Conservation (phyloP, 306 rosid genomes). For the Quercus engelmannii region DNA sequence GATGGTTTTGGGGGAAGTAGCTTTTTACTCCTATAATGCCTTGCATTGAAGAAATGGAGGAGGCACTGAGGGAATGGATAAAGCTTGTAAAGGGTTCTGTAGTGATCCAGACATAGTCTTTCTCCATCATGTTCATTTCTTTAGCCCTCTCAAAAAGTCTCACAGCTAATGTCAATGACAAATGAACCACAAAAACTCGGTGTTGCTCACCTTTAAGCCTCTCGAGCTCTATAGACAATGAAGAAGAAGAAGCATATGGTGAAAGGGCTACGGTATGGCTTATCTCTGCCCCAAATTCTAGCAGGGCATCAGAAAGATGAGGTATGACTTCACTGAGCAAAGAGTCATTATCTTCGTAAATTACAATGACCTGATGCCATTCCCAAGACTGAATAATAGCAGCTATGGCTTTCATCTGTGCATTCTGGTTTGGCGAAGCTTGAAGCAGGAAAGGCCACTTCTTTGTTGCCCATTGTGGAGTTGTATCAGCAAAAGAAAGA, state of each 20-base stretch:
- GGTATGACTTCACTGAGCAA: constrained; percentile 28
- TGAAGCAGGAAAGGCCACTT: constrained; percentile 41
- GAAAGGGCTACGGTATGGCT: constrained; percentile 28
- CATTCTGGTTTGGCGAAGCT: constrained; percentile 21
- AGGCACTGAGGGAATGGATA: constrained; percentile 45
- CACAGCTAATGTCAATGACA: constrained; percentile 33
- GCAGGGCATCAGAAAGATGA: constrained; percentile 29
- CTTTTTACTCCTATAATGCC: constrained; percentile 50
- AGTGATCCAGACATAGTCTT: constrained; percentile 53
- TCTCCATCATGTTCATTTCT: constrained; percentile 46
- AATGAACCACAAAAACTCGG: constrained; percentile 40
- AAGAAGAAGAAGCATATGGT: constrained; percentile 33
- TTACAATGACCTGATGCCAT: constrained; percentile 35
- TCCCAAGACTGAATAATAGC: constrained; percentile 41
- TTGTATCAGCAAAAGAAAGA: constrained; percentile 32
- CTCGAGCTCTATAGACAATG: constrained; percentile 35
- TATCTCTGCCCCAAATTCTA: constrained; percentile 21
- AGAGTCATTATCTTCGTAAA: constrained; percentile 40
- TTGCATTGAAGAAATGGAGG: constrained; percentile 40
- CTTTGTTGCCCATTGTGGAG: constrained; percentile 45
- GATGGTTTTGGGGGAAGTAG: constrained; percentile 17
- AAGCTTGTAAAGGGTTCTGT: constrained; percentile 45
- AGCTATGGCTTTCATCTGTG: constrained; percentile 48
- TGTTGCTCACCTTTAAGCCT: constrained; percentile 30
- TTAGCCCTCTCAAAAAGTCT: constrained; percentile 34